phyloP scores from a whole-genome alignment of 176 grass and related monocot species.

The Bolboschoenus planiculmis region DNA sequence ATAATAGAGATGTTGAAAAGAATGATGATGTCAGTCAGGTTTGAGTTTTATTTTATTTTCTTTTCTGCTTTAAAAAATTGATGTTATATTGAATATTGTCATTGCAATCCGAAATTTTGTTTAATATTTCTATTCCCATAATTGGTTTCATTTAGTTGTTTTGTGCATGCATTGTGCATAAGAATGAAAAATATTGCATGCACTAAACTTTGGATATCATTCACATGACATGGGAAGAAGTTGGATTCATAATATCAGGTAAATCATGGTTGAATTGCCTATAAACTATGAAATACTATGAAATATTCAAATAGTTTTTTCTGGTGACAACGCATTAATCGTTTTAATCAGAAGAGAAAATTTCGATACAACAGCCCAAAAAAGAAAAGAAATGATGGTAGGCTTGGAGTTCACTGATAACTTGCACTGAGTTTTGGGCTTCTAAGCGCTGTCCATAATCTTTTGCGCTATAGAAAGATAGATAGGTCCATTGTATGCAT shows the following conservation, averaged over 20 bases:
- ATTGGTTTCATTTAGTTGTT: background rate
- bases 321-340: too few species aligned
- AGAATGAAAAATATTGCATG: background rate
- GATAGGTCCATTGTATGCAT: background rate
- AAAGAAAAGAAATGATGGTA: background rate
- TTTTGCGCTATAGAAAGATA: background rate
- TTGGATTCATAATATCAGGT: background rate
- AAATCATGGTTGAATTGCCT: background rate
- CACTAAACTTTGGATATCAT: background rate
- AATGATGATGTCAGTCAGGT: slow-evolving; percentile 28
- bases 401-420: too few species aligned
- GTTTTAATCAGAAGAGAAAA: too few species aligned
- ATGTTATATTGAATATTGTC: background rate
- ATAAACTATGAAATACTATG: background rate
- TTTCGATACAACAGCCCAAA: background rate
- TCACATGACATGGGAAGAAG: background rate
- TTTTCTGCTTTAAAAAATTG: background rate
- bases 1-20: slow-evolving; percentile 36
- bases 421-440: background rate
- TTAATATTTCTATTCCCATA: background rate
- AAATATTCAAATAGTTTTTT: too few species aligned
- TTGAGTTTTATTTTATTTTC: slow-evolving; percentile 3
- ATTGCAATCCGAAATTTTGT: slow-evolving; percentile 23
- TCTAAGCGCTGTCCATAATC: background rate
- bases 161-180: background rate